phyloP scores from a whole-genome alignment of 2,329 filamentous ascomycete genomes.

The Lachnellula cervina region DNA sequence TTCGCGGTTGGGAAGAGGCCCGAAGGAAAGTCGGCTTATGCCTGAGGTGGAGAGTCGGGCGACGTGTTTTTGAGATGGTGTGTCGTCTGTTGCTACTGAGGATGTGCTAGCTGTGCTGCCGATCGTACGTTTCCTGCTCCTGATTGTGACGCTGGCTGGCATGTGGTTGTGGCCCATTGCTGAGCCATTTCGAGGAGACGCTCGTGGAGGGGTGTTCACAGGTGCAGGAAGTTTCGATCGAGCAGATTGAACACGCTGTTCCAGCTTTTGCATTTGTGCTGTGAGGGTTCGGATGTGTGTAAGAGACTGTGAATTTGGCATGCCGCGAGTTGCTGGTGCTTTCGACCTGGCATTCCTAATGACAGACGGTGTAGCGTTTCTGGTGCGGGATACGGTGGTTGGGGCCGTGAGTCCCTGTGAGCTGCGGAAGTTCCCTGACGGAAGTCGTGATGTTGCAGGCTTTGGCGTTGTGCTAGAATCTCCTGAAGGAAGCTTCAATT shows the following conservation, averaged over 20 bases:
- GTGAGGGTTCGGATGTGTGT: constrained; percentile 91
- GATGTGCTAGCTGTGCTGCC: constrained; percentile 39
- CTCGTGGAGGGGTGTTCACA: constrained; percentile 68
- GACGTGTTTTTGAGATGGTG: constrained; percentile 45
- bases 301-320: constrained; percentile 65
- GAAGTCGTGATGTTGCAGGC: constrained; percentile 31
- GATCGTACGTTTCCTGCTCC: constrained; percentile 63
- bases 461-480: constrained; percentile 52
- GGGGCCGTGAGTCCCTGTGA: constrained; percentile 24
- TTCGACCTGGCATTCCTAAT: constrained; percentile 39
- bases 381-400: constrained; percentile 15
- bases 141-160: constrained; percentile 57
- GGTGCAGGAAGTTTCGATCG: constrained; percentile 88
- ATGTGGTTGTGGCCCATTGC: constrained; percentile 38
- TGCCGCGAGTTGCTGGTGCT: constrained; percentile 33
- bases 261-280: constrained; percentile 94
- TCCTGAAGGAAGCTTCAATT: constrained; percentile 50
- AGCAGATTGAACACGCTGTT: constrained; percentile 86
- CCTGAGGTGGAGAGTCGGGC: constrained; percentile 57
- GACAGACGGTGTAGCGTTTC: constrained; percentile 33
- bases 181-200: constrained; percentile 61
- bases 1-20: constrained; percentile 51
- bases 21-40: constrained; percentile 59
- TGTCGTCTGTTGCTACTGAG: constrained; percentile 27
- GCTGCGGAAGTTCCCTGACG: constrained; percentile 18